phyloP scores from a whole-genome alignment of 2,329 filamentous ascomycete species.

The Phaeosphaeria sp. region DNA sequence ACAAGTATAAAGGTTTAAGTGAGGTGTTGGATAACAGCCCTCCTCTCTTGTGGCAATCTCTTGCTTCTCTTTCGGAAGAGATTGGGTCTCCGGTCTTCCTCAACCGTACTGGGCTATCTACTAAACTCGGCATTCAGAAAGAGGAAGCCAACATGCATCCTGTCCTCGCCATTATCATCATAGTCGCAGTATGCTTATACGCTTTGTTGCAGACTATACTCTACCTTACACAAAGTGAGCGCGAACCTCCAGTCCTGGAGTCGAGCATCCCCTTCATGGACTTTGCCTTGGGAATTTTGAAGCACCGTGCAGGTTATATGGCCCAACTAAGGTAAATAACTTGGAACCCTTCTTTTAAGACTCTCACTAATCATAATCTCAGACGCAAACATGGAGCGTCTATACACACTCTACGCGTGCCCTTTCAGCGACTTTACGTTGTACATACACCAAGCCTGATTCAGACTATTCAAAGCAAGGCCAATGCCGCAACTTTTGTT shows the following conservation, averaged over 20 bases:
- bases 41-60: background rate
- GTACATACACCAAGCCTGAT: conserved; percentile 49
- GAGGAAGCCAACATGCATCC: conserved; percentile 4
- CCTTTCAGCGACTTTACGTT: conserved; percentile 53
- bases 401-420: conserved; percentile 52
- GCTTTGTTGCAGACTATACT: conserved; percentile 6
- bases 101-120: background rate
- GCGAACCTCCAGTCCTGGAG: conserved; percentile 20
- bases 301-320: conserved; percentile 19
- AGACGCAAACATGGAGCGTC: conserved; percentile 30
- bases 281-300: conserved; percentile 20
- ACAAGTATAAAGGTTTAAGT: background rate
- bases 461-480: conserved; percentile 48
- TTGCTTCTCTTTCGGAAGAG: background rate
- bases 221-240: conserved; percentile 18
- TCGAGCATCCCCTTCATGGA: conserved; percentile 24
- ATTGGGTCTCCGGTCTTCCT: background rate
- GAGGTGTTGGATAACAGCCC: background rate
- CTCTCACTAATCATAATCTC: background rate
- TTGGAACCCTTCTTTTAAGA: background rate
- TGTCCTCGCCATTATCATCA: conserved; percentile 1
- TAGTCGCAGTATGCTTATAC: conserved; percentile 5
- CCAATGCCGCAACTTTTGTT: conserved; percentile 47
- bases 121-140: background rate
- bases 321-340: conserved; percentile 14